Evolutionary conservation across 192 early-diverging fungal species (phyloP), one percentile per base, ranked within the genome.

Genomic region (Backusella liffmaniae): DNA sequence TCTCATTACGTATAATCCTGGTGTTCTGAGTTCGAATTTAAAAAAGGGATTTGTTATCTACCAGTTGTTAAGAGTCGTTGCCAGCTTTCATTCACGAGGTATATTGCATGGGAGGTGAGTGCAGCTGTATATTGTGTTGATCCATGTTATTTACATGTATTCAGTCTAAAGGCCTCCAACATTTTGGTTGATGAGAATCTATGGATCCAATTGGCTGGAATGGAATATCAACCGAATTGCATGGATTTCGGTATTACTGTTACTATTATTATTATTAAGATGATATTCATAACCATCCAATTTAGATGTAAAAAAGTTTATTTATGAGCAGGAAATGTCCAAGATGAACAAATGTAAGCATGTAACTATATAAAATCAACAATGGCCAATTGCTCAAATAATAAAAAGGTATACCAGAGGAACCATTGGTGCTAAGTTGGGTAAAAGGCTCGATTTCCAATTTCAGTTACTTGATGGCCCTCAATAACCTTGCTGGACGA

Each of bases 391-490:
- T 26, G 12, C 15, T 34, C 29, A 35, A 35, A 29, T 9, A 49
- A 21, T 70, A 32, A 1, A 46, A 44, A 90, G 86, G 73, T 35
- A 83, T 89, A 34, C 76, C 77, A 66, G 77, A 85, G 41, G 83
- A 87, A 37, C 75, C 82, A 3, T 67, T 87, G 0, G 88, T 87
- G 4, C 82, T 86, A 70, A 83, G 85, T 36, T 98, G 97, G 97
- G 87, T 91, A 39, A 86, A 84, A 18, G 88, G 94, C 21, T 90
- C 96, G 72, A 91, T 98, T 41, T 94, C 93, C 53, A 99, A 99
- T 77, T 99, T 92, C 79, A 93, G 96, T 68, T 99, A 99, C 79
- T 73, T 99, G 67, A 96, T 98, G 94, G 87, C 87, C 2, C 83
- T 99, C 7, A 99, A 99, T 76, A 90, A 93, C 15, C 76, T 96